A percentile compares a stretch with the other conserved stretches of the same genome.
Evolutionary conservation across 164 flowering plant species (phyloP).

Genomic region (Vitis cinerea): DNA sequence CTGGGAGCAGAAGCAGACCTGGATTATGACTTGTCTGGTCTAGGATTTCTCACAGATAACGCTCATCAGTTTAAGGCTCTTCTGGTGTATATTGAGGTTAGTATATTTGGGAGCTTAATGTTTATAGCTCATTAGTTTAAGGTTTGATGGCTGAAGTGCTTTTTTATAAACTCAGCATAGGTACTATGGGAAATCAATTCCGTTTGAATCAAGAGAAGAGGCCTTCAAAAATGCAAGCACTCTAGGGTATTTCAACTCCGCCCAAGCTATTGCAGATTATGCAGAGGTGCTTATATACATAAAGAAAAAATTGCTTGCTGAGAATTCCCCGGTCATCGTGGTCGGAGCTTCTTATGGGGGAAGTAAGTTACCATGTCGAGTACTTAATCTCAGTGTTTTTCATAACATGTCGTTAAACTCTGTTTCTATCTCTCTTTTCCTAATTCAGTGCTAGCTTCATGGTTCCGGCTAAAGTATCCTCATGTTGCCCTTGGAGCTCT

Average conservation of each 20-base stretch:
- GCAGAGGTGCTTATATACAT: slow-evolving; percentile 26
- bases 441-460: slow-evolving; percentile 33
- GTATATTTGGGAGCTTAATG: too few relatives aligned
- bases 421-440: background rate
- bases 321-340: slow-evolving; percentile 26
- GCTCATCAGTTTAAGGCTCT: too few relatives aligned
- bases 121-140: background rate
- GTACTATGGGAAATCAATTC: slow-evolving; percentile 32
- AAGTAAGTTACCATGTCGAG: slow-evolving; percentile 22
- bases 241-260: slow-evolving; percentile 32
- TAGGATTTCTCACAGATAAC: too few relatives aligned
- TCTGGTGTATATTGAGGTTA: too few relatives aligned
- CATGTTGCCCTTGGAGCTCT: slow-evolving; percentile 40
- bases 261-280: slow-evolving; percentile 42
- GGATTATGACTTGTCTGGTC: too few relatives aligned
- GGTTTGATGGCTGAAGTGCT: too few relatives aligned
- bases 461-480: slow-evolving; percentile 45
- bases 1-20: slow-evolving; percentile 8
- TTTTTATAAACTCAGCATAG: slow-evolving; percentile 20
- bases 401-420: too few relatives aligned
- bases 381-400: background rate
- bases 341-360: slow-evolving; percentile 43
- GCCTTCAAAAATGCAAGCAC: slow-evolving; percentile 16
- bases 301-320: slow-evolving; percentile 17
- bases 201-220: slow-evolving; percentile 23